A percentile compares a stretch with the other conserved stretches of the same genome.
These are phyloP conservation scores for Solanum verrucosum DNA, from an alignment of 257 asterid species.

Conservation along the genomic window DNA sequence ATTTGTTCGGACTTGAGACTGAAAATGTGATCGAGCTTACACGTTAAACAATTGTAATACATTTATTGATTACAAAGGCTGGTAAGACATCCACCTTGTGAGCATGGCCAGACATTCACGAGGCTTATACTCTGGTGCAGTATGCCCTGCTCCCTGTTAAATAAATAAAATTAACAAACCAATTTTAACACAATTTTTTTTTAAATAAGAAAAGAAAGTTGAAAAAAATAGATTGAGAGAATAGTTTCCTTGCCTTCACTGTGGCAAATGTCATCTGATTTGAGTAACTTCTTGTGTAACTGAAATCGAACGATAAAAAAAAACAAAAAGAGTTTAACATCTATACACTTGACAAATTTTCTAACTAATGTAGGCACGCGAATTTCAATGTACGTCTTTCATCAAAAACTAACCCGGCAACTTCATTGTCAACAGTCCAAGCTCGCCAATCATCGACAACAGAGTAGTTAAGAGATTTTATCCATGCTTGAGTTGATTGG, in stretches of 20 bases:
- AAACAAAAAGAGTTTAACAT: neutral
- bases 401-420: constrained; percentile 22
- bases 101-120: constrained; percentile 8
- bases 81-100: constrained; percentile 8
- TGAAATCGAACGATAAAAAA: neutral
- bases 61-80: neutral
- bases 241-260: constrained; percentile 4
- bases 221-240: too few relatives aligned
- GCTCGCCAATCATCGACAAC: constrained; percentile 30
- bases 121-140: neutral
- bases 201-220: neutral
- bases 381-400: too few relatives aligned
- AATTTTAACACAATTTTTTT: too few relatives aligned
- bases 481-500: constrained; percentile 40
- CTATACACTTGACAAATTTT: neutral
- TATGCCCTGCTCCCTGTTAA: constrained; percentile 4
- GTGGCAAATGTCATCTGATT: constrained; percentile 19
- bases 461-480: constrained; percentile 27
- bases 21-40: accelerated
- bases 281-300: constrained; percentile 6
- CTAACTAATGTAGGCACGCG: neutral
- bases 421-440: constrained; percentile 24
- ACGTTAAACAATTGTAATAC: neutral
- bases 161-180: neutral
- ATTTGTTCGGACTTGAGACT: too few relatives aligned